Evolutionary conservation across 2,329 filamentous ascomycete genomes (phyloP).

Genomic region (Elsinoe arachidis): DNA sequence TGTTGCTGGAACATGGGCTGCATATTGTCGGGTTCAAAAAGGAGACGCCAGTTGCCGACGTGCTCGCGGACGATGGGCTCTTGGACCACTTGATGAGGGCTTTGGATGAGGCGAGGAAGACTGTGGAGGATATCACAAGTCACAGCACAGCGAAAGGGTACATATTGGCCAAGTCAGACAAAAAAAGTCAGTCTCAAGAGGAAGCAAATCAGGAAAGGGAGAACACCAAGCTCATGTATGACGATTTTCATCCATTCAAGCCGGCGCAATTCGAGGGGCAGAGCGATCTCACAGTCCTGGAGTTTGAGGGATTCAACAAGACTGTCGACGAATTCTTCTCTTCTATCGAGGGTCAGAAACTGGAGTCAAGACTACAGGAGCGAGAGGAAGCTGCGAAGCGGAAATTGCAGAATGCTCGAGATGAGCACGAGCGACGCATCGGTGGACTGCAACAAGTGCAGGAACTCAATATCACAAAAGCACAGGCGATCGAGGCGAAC

Average conservation of each 20-base stretch:
- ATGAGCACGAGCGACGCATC: slow-evolving; percentile 77
- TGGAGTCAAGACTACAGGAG: slow-evolving; percentile 75
- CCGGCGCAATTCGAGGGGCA: slow-evolving; percentile 70
- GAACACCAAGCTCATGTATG: slow-evolving; percentile 57
- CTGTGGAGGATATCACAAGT: slow-evolving; percentile 61
- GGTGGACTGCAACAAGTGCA: slow-evolving; percentile 76
- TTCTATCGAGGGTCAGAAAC: slow-evolving; percentile 85
- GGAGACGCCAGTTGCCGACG: slow-evolving; percentile 55
- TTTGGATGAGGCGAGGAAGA: slow-evolving; percentile 59
- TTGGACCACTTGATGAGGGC: slow-evolving; percentile 60
- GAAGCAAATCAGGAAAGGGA: slow-evolving; percentile 23
- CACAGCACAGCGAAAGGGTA: slow-evolving; percentile 65
- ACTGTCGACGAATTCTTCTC: slow-evolving; percentile 97
- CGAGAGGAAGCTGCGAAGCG: slow-evolving; percentile 71
- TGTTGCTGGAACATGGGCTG: slow-evolving; percentile 80
- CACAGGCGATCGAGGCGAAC: slow-evolving; percentile 83
- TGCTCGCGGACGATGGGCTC: slow-evolving; percentile 57
- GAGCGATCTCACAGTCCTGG: slow-evolving; percentile 56
- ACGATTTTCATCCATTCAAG: slow-evolving; percentile 91
- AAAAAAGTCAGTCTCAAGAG: slow-evolving; percentile 18
- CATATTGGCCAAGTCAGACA: slow-evolving; percentile 57
- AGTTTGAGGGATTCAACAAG: slow-evolving; percentile 79
- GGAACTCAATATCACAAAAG: slow-evolving; percentile 75
- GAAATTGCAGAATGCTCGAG: slow-evolving; percentile 75
- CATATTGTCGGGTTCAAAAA: slow-evolving; percentile 61